These are phyloP conservation scores for Chlorella ohadii DNA, from an alignment of 139 green algal species.

Conservation along the genomic window DNA sequence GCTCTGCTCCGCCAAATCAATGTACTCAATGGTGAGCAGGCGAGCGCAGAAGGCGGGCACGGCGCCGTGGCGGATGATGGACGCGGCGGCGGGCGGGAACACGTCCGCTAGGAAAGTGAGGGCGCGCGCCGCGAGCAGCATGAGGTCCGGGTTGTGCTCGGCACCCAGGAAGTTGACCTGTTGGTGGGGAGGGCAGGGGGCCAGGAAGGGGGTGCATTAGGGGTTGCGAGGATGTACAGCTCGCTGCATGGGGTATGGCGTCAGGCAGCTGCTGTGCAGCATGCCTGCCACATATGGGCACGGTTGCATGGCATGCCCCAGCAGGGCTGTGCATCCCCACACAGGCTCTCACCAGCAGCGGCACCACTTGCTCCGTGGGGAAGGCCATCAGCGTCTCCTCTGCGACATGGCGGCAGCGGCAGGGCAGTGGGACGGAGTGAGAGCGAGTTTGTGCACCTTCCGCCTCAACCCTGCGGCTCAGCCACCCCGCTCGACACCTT, in stretches of 20 bases:
- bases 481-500: too few relatives aligned
- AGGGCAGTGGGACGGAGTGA: too few relatives aligned
- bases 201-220: too few relatives aligned
- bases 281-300: too few relatives aligned
- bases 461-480: too few relatives aligned
- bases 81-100: constrained; percentile 70
- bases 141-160: constrained; percentile 94
- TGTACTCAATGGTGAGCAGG: constrained; percentile 97
- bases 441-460: too few relatives aligned
- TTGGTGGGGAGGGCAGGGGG: too few relatives aligned
- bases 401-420: too few relatives aligned
- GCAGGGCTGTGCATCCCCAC: not conserved
- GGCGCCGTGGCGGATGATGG: constrained; percentile 91
- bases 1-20: constrained; percentile 96
- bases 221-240: too few relatives aligned
- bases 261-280: too few relatives aligned
- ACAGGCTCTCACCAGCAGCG: constrained; percentile 77
- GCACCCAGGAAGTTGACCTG: constrained; percentile 82
- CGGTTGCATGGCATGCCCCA: not conserved
- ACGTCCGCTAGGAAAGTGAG: constrained; percentile 95
- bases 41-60: constrained; percentile 83
- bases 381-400: constrained; percentile 89
- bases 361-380: constrained; percentile 87
- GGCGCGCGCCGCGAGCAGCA: constrained; percentile 92
- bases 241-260: too few relatives aligned